A percentile compares a stretch with the other conserved stretches of the same genome.
These are phyloP conservation scores for Claviceps sp. DNA, from an alignment of 2,329 filamentous ascomycete species.

Conservation along the genomic window DNA sequence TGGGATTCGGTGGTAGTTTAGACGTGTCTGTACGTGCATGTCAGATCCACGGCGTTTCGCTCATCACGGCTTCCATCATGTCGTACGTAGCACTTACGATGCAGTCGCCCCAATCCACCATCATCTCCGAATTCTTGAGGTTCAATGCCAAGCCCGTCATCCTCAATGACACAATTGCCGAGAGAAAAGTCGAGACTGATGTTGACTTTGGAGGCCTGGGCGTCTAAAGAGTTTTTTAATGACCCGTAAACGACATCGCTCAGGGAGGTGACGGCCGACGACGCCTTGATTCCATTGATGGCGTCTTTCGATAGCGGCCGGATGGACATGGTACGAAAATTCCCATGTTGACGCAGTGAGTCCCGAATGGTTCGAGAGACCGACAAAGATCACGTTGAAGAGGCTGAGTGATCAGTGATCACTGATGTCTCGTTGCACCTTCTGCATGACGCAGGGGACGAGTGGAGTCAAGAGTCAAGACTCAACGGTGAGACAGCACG, in stretches of 20 bases:
- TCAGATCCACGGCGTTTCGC: not conserved
- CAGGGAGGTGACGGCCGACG: constrained; percentile 62
- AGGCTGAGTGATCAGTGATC: not conserved
- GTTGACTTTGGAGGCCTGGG: constrained; percentile 52
- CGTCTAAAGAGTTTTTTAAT: constrained; percentile 75
- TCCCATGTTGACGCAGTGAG: constrained; percentile 1
- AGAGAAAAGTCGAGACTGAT: constrained; percentile 61
- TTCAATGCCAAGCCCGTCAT: constrained; percentile 69
- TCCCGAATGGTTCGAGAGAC: not conserved
- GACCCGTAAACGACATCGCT: constrained; percentile 59
- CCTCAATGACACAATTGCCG: constrained; percentile 68
- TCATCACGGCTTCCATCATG: not conserved
- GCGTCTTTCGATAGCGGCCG: constrained; percentile 56
- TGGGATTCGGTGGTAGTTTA: constrained; percentile 38
- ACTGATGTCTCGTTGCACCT: not conserved
- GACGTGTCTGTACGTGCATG: constrained; percentile 53
- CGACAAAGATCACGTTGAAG: not conserved
- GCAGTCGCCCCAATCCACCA: constrained; percentile 59
- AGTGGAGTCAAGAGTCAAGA: too few relatives aligned
- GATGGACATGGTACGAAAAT: constrained; percentile 42
- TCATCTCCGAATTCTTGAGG: constrained; percentile 55
- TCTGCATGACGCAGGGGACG: not conserved
- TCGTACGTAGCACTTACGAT: constrained; percentile 42
- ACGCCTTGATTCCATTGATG: constrained; percentile 71
- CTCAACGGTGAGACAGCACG: not conserved